These are phyloP conservation scores for Atkinsonella hypoxylon DNA, from an alignment of 2,329 filamentous ascomycete species.

Conservation along the genomic window DNA sequence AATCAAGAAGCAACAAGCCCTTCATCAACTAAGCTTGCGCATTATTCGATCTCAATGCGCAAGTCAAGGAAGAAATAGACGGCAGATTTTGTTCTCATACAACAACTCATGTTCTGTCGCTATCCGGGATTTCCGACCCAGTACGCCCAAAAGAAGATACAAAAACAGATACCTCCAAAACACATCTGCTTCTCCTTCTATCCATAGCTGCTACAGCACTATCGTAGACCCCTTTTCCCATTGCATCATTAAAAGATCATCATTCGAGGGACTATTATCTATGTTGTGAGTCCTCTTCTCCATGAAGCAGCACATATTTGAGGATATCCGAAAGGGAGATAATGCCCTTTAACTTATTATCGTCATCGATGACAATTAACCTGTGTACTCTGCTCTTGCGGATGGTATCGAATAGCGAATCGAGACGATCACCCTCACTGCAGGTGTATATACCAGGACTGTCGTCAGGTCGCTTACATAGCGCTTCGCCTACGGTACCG, in stretches of 20 bases:
- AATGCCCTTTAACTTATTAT: slow-evolving; percentile 74
- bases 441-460: slow-evolving; percentile 97
- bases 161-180: background rate
- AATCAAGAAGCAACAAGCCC: too few relatives aligned
- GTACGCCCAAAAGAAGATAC: background rate
- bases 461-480: slow-evolving; percentile 77
- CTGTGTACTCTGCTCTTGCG: slow-evolving; percentile 90
- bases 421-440: slow-evolving; percentile 78
- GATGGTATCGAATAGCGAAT: slow-evolving; percentile 94
- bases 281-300: slow-evolving; percentile 43
- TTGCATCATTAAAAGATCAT: background rate
- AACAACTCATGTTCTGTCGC: background rate
- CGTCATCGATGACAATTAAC: slow-evolving; percentile 84
- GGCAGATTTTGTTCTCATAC: background rate
- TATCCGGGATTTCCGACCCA: slow-evolving; percentile 3
- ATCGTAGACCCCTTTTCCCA: background rate
- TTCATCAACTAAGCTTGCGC: background rate
- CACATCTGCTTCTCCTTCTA: slow-evolving; percentile 2
- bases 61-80: background rate
- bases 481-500: slow-evolving; percentile 74
- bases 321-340: slow-evolving; percentile 93
- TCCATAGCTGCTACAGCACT: background rate
- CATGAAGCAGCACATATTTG: slow-evolving; percentile 80
- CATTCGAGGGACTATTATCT: background rate
- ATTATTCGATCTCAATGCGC: background rate